phyloP scores from a whole-genome alignment of 495 filamentous ascomycete species.

The Peziza echinospora region DNA sequence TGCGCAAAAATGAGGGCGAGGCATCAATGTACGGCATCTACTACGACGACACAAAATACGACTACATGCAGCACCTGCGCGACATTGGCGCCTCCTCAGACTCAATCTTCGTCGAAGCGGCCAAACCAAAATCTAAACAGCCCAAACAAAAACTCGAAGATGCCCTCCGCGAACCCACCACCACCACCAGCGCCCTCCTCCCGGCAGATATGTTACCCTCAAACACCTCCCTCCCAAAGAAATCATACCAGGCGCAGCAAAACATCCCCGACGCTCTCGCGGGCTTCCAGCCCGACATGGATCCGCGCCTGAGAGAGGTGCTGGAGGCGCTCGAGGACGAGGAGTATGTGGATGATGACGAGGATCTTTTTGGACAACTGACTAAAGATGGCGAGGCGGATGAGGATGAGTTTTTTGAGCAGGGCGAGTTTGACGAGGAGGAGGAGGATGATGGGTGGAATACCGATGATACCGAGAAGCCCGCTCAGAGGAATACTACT shows the following conservation, averaged over 20 bases:
- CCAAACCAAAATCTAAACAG: slow-evolving; percentile 29
- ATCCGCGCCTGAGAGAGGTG: slow-evolving; percentile 76
- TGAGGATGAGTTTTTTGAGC: slow-evolving; percentile 37
- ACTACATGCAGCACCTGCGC: slow-evolving; percentile 98
- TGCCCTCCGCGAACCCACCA: slow-evolving; percentile 44
- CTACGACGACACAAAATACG: slow-evolving; percentile 65
- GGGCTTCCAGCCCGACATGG: slow-evolving; percentile 96
- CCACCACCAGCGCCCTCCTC: slow-evolving; percentile 33
- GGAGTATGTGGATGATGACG: slow-evolving; percentile 78
- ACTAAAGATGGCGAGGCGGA: slow-evolving; percentile 54
- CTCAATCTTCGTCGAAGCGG: slow-evolving; percentile 58
- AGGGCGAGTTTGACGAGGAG: slow-evolving; percentile 29
- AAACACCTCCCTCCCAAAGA: slow-evolving; percentile 39
- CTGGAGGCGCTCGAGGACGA: slow-evolving; percentile 92
- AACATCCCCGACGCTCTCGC: slow-evolving; percentile 73
- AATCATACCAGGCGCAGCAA: slow-evolving; percentile 83
- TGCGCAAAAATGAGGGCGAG: slow-evolving; percentile 84
- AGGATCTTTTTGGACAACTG: slow-evolving; percentile 55
- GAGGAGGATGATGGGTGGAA: slow-evolving; percentile 72
- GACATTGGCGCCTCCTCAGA: slow-evolving; percentile 43
- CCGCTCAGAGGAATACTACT: slow-evolving; percentile 11
- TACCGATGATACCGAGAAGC: slow-evolving; percentile 77
- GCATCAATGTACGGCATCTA: slow-evolving; percentile 85
- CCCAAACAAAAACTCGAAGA: slow-evolving; percentile 48
- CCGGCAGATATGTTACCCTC: slow-evolving; percentile 48